A percentile compares a stretch with the other conserved stretches of the same genome.
Conservation (phyloP, 2,329 filamentous ascomycete genomes). For the Ophiocordyceps camponoti-floridani region DNA sequence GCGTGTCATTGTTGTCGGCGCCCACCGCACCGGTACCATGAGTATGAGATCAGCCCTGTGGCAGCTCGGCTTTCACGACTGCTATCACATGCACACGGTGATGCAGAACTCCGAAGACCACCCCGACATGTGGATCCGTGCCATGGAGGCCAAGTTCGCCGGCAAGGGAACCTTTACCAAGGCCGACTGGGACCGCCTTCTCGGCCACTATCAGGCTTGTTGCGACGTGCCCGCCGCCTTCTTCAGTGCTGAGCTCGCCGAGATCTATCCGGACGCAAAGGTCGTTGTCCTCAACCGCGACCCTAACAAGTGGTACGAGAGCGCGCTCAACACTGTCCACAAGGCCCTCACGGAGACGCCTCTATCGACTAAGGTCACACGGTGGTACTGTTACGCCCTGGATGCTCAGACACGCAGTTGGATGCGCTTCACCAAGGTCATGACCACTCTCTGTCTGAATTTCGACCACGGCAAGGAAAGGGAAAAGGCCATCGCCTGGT, state of each 20-base stretch:
- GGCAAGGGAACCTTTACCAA: conserved; percentile 30
- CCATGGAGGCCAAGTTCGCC: conserved; percentile 34
- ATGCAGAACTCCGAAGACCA: conserved; percentile 50
- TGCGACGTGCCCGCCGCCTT: conserved; percentile 51
- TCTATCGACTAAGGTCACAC: conserved; percentile 2
- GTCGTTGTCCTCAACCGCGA: conserved; percentile 50
- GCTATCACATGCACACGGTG: conserved; percentile 43
- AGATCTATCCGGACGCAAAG: conserved; percentile 58
- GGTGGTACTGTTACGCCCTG: conserved; percentile 12
- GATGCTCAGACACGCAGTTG: conserved; percentile 34
- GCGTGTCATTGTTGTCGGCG: conserved; percentile 20
- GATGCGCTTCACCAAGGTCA: conserved; percentile 40
- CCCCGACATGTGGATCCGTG: conserved; percentile 49
- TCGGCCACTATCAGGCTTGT: conserved; percentile 50
- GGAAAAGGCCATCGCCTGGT: conserved; percentile 44
- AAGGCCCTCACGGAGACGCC: conserved; percentile 30
- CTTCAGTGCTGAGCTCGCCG: conserved; percentile 52
- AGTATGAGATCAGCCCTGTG: conserved; percentile 46
- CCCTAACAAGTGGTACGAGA: conserved; percentile 42
- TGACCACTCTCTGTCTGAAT: conserved; percentile 52
- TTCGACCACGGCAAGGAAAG: conserved; percentile 53
- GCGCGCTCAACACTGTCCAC: conserved; percentile 48
- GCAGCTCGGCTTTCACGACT: conserved; percentile 47
- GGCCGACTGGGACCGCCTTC: conserved; percentile 50
- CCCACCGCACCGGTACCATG: conserved; percentile 19